phyloP scores from a whole-genome alignment of 2,329 filamentous ascomycete genomes.

The Clonostachys chloroleuca region DNA sequence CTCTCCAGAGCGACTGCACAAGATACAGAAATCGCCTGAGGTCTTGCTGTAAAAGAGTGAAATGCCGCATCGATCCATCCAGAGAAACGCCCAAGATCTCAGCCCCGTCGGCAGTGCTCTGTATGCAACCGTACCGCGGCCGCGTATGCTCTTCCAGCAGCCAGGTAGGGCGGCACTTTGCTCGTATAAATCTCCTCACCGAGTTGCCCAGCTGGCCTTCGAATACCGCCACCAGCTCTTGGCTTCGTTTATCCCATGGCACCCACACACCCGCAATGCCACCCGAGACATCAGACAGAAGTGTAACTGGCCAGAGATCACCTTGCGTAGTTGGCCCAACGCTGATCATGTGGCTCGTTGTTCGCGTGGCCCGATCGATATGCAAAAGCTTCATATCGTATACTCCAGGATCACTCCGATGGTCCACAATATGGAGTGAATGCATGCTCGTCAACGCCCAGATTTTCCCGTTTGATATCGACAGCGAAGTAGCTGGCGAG shows the following conservation, averaged over 20 bases:
- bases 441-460: slow-evolving; percentile 48
- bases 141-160: slow-evolving; percentile 18
- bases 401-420: slow-evolving; percentile 25
- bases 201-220: slow-evolving; percentile 51
- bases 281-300: slow-evolving; percentile 43
- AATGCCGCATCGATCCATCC: slow-evolving; percentile 65
- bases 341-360: slow-evolving; percentile 40
- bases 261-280: slow-evolving; percentile 46
- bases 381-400: slow-evolving; percentile 33
- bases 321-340: slow-evolving; percentile 24
- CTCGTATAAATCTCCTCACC: slow-evolving; percentile 50
- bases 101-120: slow-evolving; percentile 34
- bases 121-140: slow-evolving; percentile 34
- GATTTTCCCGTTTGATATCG: slow-evolving; percentile 39
- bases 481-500: slow-evolving; percentile 46
- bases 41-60: slow-evolving; percentile 58
- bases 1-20: slow-evolving; percentile 42
- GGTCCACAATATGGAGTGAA: slow-evolving; percentile 52
- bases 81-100: slow-evolving; percentile 63
- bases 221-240: slow-evolving; percentile 43
- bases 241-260: slow-evolving; percentile 30
- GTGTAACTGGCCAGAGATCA: slow-evolving; percentile 29
- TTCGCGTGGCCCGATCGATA: slow-evolving; percentile 38
- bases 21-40: slow-evolving; percentile 68
- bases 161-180: slow-evolving; percentile 50